Conservation (phyloP, 23 red algal genomes). For the Gracilaria gracilis region DNA sequence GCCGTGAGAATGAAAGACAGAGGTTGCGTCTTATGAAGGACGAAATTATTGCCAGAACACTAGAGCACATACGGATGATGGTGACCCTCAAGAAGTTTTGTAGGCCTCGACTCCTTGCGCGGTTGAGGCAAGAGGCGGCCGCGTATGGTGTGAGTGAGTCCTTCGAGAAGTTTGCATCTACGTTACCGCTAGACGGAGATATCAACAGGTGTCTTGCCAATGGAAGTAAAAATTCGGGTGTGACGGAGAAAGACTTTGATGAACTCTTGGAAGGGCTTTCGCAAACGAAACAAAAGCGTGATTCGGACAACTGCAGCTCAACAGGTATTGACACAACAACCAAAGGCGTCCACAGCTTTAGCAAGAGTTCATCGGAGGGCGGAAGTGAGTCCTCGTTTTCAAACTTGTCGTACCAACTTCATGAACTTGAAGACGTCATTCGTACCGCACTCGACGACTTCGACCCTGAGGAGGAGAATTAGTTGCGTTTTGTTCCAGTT, state of each 20-base stretch:
- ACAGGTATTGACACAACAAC: background rate
- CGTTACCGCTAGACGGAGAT: background rate
- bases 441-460: conserved; percentile 3
- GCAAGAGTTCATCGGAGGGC: background rate
- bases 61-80: conserved; percentile 1
- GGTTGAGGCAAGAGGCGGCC: background rate
- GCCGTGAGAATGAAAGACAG: background rate
- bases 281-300: background rate
- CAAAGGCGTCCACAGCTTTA: background rate
- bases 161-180: background rate
- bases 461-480: background rate
- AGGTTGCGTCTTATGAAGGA: background rate
- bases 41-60: background rate
- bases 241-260: background rate
- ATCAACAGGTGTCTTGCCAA: background rate
- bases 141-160: background rate
- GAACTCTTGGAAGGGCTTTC: background rate
- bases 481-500: background rate
- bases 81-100: background rate
- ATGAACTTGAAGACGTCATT: background rate
- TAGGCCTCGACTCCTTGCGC: background rate
- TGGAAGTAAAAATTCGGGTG: background rate
- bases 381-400: background rate
- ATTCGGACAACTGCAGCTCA: background rate
- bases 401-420: background rate